phyloP scores from a whole-genome alignment of 805 yeast genomes.

The Nematodospora valgi region DNA sequence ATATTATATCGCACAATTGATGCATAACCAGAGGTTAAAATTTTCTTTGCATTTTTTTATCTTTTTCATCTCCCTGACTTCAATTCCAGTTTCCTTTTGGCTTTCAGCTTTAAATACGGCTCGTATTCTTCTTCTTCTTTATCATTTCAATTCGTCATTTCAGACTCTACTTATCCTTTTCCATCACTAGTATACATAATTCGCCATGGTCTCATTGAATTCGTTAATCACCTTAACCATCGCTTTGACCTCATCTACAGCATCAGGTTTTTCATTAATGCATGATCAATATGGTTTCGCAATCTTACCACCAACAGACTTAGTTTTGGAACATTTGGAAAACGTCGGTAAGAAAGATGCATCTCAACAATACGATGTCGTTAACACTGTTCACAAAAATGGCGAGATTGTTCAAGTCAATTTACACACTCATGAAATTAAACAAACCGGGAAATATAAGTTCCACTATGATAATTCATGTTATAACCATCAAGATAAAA shows the following conservation, averaged over 20 bases:
- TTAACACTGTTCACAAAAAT: constrained; percentile 9
- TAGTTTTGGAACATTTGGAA: constrained; percentile 10
- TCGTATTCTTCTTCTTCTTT: too few relatives aligned
- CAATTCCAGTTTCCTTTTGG: too few relatives aligned
- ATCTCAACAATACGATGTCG: constrained; percentile 9
- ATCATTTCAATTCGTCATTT: too few relatives aligned
- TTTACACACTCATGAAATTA: constrained; percentile 9
- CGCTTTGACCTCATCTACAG: constrained; percentile 3
- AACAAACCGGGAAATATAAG: constrained; percentile 10
- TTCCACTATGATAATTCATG: constrained; percentile 9
- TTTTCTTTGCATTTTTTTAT: too few relatives aligned
- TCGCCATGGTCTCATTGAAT: constrained; percentile 10
- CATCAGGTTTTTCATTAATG: constrained; percentile 7
- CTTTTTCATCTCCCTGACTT: too few relatives aligned
- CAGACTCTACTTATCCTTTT: too few relatives aligned
- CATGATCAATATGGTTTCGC: constrained; percentile 9
- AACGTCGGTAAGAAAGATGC: constrained; percentile 5
- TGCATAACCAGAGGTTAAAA: too few relatives aligned
- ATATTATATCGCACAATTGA: too few relatives aligned
- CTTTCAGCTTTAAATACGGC: too few relatives aligned
- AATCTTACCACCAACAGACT: constrained; percentile 12
- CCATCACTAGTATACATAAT: too few relatives aligned
- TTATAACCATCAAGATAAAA: constrained; percentile 6
- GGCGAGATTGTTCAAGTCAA: constrained; percentile 12
- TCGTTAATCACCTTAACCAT: constrained; percentile 4